phyloP scores from a whole-genome alignment of 768 basidiomycete genomes.

The Tulasnella sp. region DNA sequence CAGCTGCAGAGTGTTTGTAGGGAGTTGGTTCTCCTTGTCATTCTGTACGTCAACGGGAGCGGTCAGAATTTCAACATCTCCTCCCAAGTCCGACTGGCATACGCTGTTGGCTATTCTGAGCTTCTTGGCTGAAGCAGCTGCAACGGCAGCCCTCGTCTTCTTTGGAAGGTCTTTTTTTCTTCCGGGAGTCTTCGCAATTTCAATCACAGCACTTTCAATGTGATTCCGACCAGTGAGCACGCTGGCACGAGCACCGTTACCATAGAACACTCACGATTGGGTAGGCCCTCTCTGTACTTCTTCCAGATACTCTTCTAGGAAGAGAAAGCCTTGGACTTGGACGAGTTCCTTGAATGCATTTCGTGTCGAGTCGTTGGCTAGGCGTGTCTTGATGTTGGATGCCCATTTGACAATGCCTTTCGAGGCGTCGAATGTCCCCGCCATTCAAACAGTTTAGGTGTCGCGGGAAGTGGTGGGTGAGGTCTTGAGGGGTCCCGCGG shows the following conservation, averaged over 20 bases:
- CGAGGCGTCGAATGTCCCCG: conserved; percentile 1
- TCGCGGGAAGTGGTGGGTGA: background rate
- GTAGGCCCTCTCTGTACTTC: conserved; percentile 67
- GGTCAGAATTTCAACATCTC: background rate
- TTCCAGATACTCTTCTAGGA: conserved; percentile 77
- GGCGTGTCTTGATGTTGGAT: conserved; percentile 63
- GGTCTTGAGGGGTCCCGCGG: background rate
- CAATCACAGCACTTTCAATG: conserved; percentile 63
- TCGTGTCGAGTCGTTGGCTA: conserved; percentile 73
- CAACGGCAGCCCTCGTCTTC: conserved; percentile 7
- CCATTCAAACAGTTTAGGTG: background rate
- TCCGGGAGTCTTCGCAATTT: conserved; percentile 82
- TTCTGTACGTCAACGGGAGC: conserved; percentile 12
- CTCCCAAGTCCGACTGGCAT: background rate
- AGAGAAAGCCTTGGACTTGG: conserved; percentile 73
- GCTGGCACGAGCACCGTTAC: conserved; percentile 8
- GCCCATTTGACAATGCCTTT: conserved; percentile 54
- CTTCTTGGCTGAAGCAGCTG: conserved; percentile 34
- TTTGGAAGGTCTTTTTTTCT: conserved; percentile 63
- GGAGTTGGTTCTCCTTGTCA: conserved; percentile 30
- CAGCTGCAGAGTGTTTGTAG: conserved; percentile 6
- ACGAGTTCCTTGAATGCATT: conserved; percentile 73
- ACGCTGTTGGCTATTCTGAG: conserved; percentile 15
- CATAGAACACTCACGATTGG: conserved; percentile 57
- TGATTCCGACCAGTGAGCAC: background rate